A percentile compares a stretch with the other conserved stretches of the same genome.
Evolutionary conservation across 345 rosid species (phyloP).

Genomic region (Diplotaxis tenuifolia): DNA sequence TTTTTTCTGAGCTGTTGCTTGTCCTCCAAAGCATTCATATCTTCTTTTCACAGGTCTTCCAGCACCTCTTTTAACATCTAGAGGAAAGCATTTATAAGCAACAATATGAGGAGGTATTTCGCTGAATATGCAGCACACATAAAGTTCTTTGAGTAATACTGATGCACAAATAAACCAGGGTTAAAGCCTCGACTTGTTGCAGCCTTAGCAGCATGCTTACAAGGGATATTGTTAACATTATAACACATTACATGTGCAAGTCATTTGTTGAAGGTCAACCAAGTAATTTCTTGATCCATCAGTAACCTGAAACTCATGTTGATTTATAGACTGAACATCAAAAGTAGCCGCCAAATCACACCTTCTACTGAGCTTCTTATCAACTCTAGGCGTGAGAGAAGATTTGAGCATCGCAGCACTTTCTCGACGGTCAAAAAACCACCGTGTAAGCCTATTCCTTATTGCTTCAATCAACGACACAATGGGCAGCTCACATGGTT

Average conservation of each 20-base stretch:
- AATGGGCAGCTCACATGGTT: not conserved
- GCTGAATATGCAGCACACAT: not conserved
- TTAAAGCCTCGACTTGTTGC: not conserved
- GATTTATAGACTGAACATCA: not conserved
- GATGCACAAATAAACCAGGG: not conserved
- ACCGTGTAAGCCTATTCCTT: not conserved
- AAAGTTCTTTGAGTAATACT: not conserved
- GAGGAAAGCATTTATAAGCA: not conserved
- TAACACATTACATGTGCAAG: conserved; percentile 2
- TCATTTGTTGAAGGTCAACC: too few species aligned
- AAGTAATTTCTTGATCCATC: too few species aligned
- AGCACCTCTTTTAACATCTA: not conserved
- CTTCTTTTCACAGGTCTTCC: too few species aligned
- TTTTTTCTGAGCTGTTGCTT: not conserved
- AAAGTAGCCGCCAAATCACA: not conserved
- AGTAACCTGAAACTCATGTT: too few species aligned
- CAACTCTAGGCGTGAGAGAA: not conserved
- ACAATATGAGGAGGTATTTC: not conserved
- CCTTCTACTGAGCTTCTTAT: too few species aligned
- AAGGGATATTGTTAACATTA: not conserved
- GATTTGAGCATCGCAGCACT: too few species aligned
- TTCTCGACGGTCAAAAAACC: not conserved
- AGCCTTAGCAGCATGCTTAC: conserved; percentile 1
- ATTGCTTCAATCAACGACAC: not conserved
- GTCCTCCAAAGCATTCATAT: not conserved